A percentile compares a stretch with the other conserved stretches of the same genome.
phyloP scores from a whole-genome alignment of 306 rosid genomes.

The Notholithocarpus densiflorus region DNA sequence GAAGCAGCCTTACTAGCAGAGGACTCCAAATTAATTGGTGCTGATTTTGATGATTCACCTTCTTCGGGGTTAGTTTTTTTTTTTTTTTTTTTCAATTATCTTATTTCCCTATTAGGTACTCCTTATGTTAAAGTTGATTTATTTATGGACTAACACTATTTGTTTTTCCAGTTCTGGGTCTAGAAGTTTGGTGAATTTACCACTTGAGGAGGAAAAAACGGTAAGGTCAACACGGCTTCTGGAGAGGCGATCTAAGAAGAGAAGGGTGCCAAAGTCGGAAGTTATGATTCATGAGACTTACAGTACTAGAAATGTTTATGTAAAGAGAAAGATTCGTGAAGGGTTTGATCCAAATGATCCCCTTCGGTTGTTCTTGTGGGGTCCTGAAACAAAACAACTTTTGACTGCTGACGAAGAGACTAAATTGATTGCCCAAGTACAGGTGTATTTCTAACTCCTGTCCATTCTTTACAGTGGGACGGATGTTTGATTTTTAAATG shows the following conservation, averaged over 20 bases:
- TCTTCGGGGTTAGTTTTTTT: slow-evolving; percentile 51
- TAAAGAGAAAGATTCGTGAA: slow-evolving; percentile 52
- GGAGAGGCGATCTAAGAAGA: slow-evolving; percentile 68
- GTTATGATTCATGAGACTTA: slow-evolving; percentile 33
- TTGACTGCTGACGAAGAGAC: slow-evolving; percentile 77
- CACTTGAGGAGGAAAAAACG: slow-evolving; percentile 38
- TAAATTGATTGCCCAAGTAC: slow-evolving; percentile 56
- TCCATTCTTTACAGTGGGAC: slow-evolving; percentile 3
- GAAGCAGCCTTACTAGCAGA: slow-evolving; percentile 58
- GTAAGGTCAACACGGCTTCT: slow-evolving; percentile 64
- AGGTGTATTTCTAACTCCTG: slow-evolving; percentile 46
- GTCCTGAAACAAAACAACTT: slow-evolving; percentile 76
- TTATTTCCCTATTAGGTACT: slow-evolving; percentile 16
- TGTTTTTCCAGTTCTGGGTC: slow-evolving; percentile 30
- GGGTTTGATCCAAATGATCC: slow-evolving; percentile 62
- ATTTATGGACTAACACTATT: slow-evolving; percentile 26
- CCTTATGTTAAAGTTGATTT: slow-evolving; percentile 11
- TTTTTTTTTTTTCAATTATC: not conserved
- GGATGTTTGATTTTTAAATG: slow-evolving; percentile 10
- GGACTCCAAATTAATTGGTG: slow-evolving; percentile 33
- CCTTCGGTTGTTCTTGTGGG: slow-evolving; percentile 68
- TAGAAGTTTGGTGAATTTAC: slow-evolving; percentile 35
- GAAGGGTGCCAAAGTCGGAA: slow-evolving; percentile 47
- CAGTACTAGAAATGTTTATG: slow-evolving; percentile 31
- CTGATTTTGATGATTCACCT: slow-evolving; percentile 37